Conservation (phyloP, 2,329 filamentous ascomycete genomes). For the Lachnellula subtilissima region DNA sequence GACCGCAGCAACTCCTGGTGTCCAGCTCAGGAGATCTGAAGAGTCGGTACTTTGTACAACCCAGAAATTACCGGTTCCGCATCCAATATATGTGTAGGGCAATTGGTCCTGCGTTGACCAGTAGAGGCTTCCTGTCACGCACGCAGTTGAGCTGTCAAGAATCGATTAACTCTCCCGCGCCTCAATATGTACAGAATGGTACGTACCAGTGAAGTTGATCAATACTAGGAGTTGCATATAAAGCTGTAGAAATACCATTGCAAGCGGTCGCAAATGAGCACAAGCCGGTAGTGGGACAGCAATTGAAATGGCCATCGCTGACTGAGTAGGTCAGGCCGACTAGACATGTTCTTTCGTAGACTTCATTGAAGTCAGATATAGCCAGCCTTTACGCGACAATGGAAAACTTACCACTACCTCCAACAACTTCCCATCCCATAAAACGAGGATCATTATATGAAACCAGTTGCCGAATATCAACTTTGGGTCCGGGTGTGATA, state of each 20-base stretch:
- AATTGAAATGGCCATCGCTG: not conserved
- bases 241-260: not conserved
- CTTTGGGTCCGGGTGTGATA: not conserved
- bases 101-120: not conserved
- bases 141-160: not conserved
- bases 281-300: not conserved
- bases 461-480: not conserved
- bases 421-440: not conserved
- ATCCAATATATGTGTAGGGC: not conserved
- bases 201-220: not conserved
- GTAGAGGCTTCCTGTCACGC: not conserved
- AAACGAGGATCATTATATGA: not conserved
- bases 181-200: not conserved
- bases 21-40: not conserved
- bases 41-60: constrained; percentile 1
- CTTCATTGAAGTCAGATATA: not conserved
- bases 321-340: not conserved
- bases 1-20: not conserved
- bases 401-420: not conserved
- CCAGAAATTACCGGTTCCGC: not conserved
- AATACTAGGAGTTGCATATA: not conserved
- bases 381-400: not conserved
- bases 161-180: not conserved
- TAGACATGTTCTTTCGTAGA: constrained; percentile 1
- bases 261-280: not conserved